Conservation (phyloP, 2,329 filamentous ascomycete genomes). For the Apiospora marii region DNA sequence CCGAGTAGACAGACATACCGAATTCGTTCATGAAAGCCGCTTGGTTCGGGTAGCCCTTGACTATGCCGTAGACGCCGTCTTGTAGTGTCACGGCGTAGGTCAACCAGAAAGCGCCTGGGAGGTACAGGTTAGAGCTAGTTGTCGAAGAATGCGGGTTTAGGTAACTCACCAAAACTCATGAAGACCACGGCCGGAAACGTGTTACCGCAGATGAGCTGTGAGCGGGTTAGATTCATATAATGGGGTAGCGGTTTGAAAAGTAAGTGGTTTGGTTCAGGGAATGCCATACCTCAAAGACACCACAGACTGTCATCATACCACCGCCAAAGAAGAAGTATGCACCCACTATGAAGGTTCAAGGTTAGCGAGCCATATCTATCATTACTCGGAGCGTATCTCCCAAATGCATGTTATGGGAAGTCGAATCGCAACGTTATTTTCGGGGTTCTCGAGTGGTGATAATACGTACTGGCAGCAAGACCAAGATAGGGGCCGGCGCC, state of each 20-base stretch:
- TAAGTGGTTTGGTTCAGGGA: background rate
- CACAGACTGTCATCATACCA: slow-evolving; percentile 7
- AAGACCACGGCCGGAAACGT: slow-evolving; percentile 6
- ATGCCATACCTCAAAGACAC: slow-evolving; percentile 1
- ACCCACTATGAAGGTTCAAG: background rate
- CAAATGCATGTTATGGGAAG: background rate
- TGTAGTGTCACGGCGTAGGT: slow-evolving; percentile 6
- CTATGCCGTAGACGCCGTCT: slow-evolving; percentile 1
- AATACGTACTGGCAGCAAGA: slow-evolving; percentile 19
- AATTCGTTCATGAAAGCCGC: slow-evolving; percentile 12
- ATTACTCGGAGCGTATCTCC: background rate
- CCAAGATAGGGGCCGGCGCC: slow-evolving; percentile 1
- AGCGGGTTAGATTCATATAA: background rate
- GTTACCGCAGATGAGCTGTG: slow-evolving; percentile 7
- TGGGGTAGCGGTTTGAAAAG: background rate
- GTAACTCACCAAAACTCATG: background rate
- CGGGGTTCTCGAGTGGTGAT: background rate
- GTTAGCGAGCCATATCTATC: background rate
- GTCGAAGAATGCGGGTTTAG: background rate
- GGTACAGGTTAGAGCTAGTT: background rate
- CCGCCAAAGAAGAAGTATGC: slow-evolving; percentile 13
- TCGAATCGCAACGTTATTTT: background rate
- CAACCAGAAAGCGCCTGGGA: slow-evolving; percentile 12
- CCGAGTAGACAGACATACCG: background rate
- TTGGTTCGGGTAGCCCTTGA: slow-evolving; percentile 13